Base-by-base conservation (phyloP, 2,329 filamentous ascomycete genomes). In the Scleromitrula shiraiana region DNA sequence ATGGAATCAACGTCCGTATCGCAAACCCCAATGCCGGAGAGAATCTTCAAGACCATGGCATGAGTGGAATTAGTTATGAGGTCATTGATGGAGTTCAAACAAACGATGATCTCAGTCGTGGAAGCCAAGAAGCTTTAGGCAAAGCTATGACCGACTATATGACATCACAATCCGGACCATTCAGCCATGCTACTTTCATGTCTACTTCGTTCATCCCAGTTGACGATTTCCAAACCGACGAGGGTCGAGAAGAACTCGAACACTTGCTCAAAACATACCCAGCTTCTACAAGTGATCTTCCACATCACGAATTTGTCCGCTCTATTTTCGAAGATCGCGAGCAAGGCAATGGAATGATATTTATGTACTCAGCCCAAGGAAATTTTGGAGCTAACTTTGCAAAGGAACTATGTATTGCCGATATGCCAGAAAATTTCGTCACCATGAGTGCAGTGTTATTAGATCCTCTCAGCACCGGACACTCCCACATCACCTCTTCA, bases 391-490 rank as follows among this genome's bases (percentile, higher is more conserved):
- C 19, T 15, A 15, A 5, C 19, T 15, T 9, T 6, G 15, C 32
- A n/a, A n/a, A n/a, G n/a, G n/a, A n/a, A n/a, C n/a, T n/a, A n/a
- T n/a, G n/a, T n/a, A n/a, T n/a, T n/a, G n/a, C 32, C 9, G 15
- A 17, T 36, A 14, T 17, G 5, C 32, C 32, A 14, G 32, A 36
- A 15, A 36, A 36, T 10, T 36, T 17, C 4, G 19, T 36, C n/a
- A 17, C 14, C 5, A 14, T 36, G 3, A 71, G 73, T 43, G 68
- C 72, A 1, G 74, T 73, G 49, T 70, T 78, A 22, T 74, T 74
- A 53, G 80, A 70, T 50, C 65, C 80, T 0, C 74, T 79, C 59
- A 75, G 73, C 4, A 71, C 75, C 0, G 79, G 79, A 1, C 70
- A 67, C 35, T 72, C 78, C 38, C 80, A 83, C 63, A 76, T 82